Evolutionary conservation across 2,329 filamentous ascomycete genomes (phyloP).

Genomic region (Fusarium austroafricanum): DNA sequence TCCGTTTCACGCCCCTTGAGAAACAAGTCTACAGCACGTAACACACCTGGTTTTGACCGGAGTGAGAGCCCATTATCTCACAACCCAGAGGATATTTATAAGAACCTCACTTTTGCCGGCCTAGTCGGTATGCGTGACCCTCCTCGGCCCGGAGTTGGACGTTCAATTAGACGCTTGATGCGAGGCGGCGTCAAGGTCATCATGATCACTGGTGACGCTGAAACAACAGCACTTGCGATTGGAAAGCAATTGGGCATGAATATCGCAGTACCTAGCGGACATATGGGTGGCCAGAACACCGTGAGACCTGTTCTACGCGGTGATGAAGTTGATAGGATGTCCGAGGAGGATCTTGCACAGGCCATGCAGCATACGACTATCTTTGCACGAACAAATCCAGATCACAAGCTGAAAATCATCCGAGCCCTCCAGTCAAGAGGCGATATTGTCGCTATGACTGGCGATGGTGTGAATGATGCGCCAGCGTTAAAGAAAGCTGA

Average conservation of each 20-base stretch:
- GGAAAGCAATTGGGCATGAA: conserved; percentile 96
- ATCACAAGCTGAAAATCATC: conserved; percentile 98
- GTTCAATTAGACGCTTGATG: conserved; percentile 90
- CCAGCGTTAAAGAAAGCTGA: conserved; percentile 97
- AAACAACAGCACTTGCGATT: conserved; percentile 94
- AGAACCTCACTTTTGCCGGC: conserved; percentile 87
- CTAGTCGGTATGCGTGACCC: conserved; percentile 98
- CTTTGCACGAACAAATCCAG: conserved; percentile 94
- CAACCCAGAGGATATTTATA: conserved; percentile 77
- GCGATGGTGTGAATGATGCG: conserved; percentile 97
- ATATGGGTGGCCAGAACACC: conserved; percentile 66
- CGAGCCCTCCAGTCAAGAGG: conserved; percentile 89
- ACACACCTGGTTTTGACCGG: conserved; percentile 61
- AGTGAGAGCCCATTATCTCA: conserved; percentile 57
- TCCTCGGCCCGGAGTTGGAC: conserved; percentile 87
- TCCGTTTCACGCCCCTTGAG: conserved; percentile 63
- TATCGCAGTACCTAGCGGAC: conserved; percentile 68
- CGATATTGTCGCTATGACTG: conserved; percentile 98
- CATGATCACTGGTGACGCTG: conserved; percentile 98
- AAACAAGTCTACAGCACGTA: conserved; percentile 60
- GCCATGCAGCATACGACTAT: conserved; percentile 91
- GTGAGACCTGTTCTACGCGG: conserved; percentile 82
- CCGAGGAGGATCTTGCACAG: conserved; percentile 82
- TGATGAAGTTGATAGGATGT: conserved; percentile 94
- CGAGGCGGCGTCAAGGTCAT: conserved; percentile 95